Base-by-base conservation (phyloP, 2,329 filamentous ascomycete genomes). In the Paracoccidioides brasiliensis region DNA sequence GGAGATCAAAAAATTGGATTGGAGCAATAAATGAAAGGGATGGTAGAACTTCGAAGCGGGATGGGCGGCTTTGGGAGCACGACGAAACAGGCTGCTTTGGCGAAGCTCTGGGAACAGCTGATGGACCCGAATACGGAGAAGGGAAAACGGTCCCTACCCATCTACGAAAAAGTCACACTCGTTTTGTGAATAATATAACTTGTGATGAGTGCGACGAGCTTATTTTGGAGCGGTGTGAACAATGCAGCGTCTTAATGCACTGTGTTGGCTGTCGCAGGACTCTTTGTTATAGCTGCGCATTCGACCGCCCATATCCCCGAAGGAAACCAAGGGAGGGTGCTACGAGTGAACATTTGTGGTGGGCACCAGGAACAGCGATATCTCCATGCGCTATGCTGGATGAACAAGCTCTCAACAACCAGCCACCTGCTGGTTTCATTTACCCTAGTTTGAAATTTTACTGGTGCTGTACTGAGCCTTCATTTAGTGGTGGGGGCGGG, bases 231-330 rank as follows among this genome's bases (percentile, higher is more conserved):
- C 69, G 79, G 51, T 82, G 79, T 62, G 79, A 82, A 65, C 79
- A 80, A 57, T 82, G 79, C 65, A 81, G 79, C 56, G 77, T 81
- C 14, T 70, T 79, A 60, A 81, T 82, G 79, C 79, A 81, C 63
- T 82, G 79, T 62, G 76, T 79, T 63, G 79, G 79, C 41, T 82
- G 79, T 62, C 72, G 79, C 52, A 81, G 79, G 67, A 82, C 78
- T 1, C 73, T 81, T 2, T 82, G 79, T 69, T 77, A 77, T 22
- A 80, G 78, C 64, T 82, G 79, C 64, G 78, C 79, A 5, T 81
- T 79, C 65, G 78, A 80, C 60, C 70, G 77, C 14, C 77, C 63
- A 59, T 81, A 72, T 69, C 71, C 63, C 60, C 72, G 60, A 70
- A 73, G 61, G 58, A 66, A 73, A 67, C 54, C 62, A 38, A 59